These are phyloP conservation scores for Globisporangium uncinulatum DNA, from an alignment of 352 stramenopile species.

Conservation along the genomic window DNA sequence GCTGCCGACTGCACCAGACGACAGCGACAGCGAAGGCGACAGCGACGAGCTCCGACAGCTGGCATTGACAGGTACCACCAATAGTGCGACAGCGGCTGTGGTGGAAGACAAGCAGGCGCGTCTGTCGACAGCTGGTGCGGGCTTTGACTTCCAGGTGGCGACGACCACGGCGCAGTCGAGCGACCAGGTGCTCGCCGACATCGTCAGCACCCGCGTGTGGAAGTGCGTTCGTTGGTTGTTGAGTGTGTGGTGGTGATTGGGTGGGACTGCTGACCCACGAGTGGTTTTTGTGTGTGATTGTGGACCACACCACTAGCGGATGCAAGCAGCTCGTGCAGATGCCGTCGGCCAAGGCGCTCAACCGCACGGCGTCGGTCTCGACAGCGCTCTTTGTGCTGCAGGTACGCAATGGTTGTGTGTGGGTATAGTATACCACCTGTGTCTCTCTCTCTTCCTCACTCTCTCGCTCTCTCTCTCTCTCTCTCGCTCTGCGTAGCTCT, in stretches of 20 bases:
- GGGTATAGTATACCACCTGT: too few relatives aligned
- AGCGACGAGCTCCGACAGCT: not conserved
- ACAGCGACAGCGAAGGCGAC: constrained; percentile 9
- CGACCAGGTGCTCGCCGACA: constrained; percentile 57
- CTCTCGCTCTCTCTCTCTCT: not conserved
- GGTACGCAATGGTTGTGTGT: constrained; percentile 11
- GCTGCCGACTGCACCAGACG: constrained; percentile 22
- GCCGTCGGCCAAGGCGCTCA: constrained; percentile 48
- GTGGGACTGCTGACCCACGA: not conserved
- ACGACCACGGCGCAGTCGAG: constrained; percentile 17
- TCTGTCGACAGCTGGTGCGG: constrained; percentile 25
- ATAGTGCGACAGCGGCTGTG: constrained; percentile 2
- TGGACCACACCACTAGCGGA: too few relatives aligned
- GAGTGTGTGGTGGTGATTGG: not conserved
- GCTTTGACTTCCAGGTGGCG: constrained; percentile 65
- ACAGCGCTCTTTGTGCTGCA: constrained; percentile 66
- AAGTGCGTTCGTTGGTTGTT: constrained; percentile 18
- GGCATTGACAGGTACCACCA: not conserved
- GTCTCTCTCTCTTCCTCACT: not conserved
- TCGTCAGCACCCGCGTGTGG: constrained; percentile 54
- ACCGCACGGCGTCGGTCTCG: constrained; percentile 65
- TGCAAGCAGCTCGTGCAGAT: constrained; percentile 58
- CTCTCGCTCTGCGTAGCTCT: constrained; percentile 26
- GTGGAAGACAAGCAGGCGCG: constrained; percentile 15
- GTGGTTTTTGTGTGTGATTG: not conserved